Percentiles rank a stretch among this genome's conserved stretches.
phyloP scores from a whole-genome alignment of 108 stramenopile species.

The Aurantiochytrium sp. region DNA sequence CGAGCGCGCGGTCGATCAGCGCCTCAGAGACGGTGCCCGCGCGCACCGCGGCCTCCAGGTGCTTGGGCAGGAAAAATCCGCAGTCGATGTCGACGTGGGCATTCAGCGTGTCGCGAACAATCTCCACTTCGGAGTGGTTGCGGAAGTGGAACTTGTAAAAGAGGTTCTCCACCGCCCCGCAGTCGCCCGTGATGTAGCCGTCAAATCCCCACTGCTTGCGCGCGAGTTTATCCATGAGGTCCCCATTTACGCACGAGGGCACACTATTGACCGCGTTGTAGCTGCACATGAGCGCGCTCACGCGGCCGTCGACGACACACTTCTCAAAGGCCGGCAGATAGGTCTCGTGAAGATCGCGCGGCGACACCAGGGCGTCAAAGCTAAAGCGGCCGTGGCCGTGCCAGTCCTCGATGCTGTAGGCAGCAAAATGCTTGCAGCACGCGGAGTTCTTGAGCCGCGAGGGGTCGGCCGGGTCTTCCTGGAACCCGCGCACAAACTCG shows the following conservation, averaged over 20 bases:
- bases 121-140: background rate
- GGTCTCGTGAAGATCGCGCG: conserved; percentile 56
- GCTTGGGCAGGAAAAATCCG: background rate
- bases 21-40: background rate
- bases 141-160: background rate
- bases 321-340: conserved; percentile 64
- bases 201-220: conserved; percentile 57
- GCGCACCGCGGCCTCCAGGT: background rate
- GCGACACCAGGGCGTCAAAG: conserved; percentile 51
- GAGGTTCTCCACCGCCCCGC: conserved; percentile 59
- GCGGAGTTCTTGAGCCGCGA: conserved; percentile 49
- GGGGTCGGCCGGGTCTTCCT: conserved; percentile 35
- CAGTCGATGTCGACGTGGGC: conserved; percentile 36
- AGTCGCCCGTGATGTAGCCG: conserved; percentile 69
- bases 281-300: conserved; percentile 64
- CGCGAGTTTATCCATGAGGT: conserved; percentile 45
- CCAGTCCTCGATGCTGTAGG: conserved; percentile 56
- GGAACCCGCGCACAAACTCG: conserved; percentile 54
- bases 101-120: background rate
- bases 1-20: conserved; percentile 13
- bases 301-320: conserved; percentile 42
- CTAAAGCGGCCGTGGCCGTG: conserved; percentile 35
- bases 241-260: conserved; percentile 61
- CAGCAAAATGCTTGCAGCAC: conserved; percentile 68
- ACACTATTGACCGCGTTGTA: conserved; percentile 73